A percentile compares a stretch with the other conserved stretches of the same genome.
These are phyloP conservation scores for Capillidium rhysosporum DNA, from an alignment of 371 early-diverging fungal genomes.

Conservation along the genomic window DNA sequence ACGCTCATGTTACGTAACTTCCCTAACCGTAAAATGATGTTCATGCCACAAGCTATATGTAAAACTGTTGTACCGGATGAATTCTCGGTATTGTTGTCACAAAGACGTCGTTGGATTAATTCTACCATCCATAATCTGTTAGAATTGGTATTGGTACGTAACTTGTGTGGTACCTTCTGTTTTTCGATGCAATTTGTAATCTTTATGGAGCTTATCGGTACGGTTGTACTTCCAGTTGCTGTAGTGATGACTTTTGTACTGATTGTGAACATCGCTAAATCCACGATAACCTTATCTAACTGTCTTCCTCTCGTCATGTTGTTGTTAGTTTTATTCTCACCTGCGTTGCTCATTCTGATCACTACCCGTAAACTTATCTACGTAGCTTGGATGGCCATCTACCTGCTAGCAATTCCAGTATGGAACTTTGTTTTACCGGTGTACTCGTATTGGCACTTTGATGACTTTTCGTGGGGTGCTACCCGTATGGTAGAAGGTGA, in stretches of 20 bases:
- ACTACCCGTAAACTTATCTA: conserved; percentile 80
- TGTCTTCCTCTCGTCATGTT: conserved; percentile 48
- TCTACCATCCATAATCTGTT: conserved; percentile 72
- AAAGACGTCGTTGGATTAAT: conserved; percentile 82
- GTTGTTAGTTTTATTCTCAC: conserved; percentile 52
- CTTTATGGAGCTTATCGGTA: conserved; percentile 67
- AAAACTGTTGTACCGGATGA: conserved; percentile 62
- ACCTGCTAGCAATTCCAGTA: conserved; percentile 75
- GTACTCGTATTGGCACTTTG: conserved; percentile 98
- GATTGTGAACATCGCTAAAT: conserved; percentile 22
- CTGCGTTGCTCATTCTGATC: conserved; percentile 70
- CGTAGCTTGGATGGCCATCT: conserved; percentile 76
- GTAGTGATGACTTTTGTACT: conserved; percentile 42
- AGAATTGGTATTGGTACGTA: conserved; percentile 56
- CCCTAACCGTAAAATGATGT: conserved; percentile 74
- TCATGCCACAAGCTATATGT: conserved; percentile 74
- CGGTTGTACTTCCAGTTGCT: conserved; percentile 64
- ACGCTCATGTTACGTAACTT: conserved; percentile 86
- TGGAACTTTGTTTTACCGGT: conserved; percentile 91
- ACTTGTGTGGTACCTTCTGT: conserved; percentile 72
- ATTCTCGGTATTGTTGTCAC: conserved; percentile 56
- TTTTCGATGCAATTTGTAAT: conserved; percentile 85
- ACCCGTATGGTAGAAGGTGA: conserved; percentile 81
- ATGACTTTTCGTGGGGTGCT: conserved; percentile 97
- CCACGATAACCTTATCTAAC: conserved; percentile 14